These are phyloP conservation scores for Saturnispora silvae DNA, from an alignment of 805 yeast genomes.

Conservation along the genomic window DNA sequence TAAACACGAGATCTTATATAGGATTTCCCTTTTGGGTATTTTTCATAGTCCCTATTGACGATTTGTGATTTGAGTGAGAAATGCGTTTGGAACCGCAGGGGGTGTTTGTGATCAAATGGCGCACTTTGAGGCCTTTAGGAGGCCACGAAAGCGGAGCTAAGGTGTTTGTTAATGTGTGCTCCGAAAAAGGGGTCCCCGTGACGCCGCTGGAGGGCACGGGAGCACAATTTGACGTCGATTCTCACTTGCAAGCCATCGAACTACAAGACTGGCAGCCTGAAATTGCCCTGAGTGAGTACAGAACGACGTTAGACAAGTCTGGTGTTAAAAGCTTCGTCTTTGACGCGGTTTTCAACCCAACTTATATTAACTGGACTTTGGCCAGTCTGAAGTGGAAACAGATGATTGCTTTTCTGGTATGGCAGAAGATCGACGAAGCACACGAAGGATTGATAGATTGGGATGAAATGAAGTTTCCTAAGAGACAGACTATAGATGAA, in stretches of 20 bases:
- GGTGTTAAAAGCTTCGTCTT: constrained; percentile 55
- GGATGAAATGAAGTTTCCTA: constrained; percentile 52
- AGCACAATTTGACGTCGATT: too few relatives aligned
- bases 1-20: too few relatives aligned
- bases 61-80: too few relatives aligned
- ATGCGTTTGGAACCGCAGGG: constrained; percentile 39
- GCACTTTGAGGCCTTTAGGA: constrained; percentile 30
- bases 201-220: constrained; percentile 1
- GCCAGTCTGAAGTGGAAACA: constrained; percentile 46
- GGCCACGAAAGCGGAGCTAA: constrained; percentile 36
- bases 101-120: constrained; percentile 65
- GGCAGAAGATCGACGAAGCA: constrained; percentile 60
- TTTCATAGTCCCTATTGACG: too few relatives aligned
- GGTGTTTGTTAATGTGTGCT: constrained; percentile 71
- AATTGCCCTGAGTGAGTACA: constrained; percentile 34
- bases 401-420: constrained; percentile 72
- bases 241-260: too few relatives aligned
- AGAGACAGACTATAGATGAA: constrained; percentile 71
- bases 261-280: constrained; percentile 15
- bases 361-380: constrained; percentile 48
- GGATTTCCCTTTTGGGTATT: too few relatives aligned
- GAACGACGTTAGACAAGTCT: constrained; percentile 58
- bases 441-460: constrained; percentile 42
- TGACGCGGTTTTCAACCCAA: constrained; percentile 69
- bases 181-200: constrained; percentile 51